These are phyloP conservation scores for Senna siamea DNA, from an alignment of 306 rosid species.

Conservation along the genomic window DNA sequence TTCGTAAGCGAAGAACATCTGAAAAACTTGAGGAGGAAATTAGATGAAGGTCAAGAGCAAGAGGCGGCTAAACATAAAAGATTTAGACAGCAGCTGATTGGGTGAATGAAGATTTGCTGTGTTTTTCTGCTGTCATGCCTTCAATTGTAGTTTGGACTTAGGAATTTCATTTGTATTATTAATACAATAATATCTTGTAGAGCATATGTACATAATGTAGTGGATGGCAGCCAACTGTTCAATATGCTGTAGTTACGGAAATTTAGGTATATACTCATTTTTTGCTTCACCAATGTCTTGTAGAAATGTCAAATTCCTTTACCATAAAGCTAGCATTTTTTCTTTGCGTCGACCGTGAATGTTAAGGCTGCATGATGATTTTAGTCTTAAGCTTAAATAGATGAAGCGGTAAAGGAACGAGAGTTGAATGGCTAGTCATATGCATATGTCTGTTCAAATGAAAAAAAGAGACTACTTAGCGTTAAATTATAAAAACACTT, in stretches of 20 bases:
- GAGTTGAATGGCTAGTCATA: too few species aligned
- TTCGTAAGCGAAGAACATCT: constrained; percentile 67
- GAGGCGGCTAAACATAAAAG: constrained; percentile 51
- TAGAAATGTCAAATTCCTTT: not conserved
- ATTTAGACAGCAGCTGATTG: constrained; percentile 50
- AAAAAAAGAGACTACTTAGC: too few species aligned
- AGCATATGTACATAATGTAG: not conserved
- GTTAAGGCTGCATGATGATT: too few species aligned
- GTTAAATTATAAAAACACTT: too few species aligned
- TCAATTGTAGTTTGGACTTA: constrained; percentile 4
- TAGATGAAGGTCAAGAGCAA: constrained; percentile 53
- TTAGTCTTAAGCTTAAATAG: not conserved
- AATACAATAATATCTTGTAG: constrained; percentile 15
- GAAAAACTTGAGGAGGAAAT: constrained; percentile 55
- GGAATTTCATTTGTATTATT: constrained; percentile 10
- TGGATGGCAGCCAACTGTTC: not conserved
- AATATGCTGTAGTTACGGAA: not conserved
- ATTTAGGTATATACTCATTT: too few species aligned
- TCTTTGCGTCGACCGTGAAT: not conserved
- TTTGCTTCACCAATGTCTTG: not conserved
- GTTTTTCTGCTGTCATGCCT: not conserved
- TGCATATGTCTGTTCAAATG: too few species aligned
- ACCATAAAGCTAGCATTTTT: not conserved
- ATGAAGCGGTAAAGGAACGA: too few species aligned
- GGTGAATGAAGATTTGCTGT: constrained; percentile 28